Evolutionary conservation across 1,139 yeast genomes (phyloP).

Genomic region (Taphrina sp.): DNA sequence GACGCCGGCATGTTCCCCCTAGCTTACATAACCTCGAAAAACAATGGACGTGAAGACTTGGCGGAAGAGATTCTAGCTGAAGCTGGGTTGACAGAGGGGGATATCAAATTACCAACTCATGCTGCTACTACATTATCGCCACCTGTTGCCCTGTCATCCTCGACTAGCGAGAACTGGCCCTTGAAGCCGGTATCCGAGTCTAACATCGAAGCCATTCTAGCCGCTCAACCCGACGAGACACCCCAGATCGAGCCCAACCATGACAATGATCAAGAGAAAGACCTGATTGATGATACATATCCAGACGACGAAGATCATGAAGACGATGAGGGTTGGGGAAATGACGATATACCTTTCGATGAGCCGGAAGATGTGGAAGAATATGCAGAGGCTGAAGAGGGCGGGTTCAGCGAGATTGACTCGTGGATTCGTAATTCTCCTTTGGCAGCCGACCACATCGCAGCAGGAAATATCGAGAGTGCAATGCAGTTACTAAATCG

Average conservation of each 20-base stretch:
- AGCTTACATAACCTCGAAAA: conserved; percentile 89
- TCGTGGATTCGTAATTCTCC: conserved; percentile 87
- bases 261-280: conserved; percentile 35
- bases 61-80: conserved; percentile 70
- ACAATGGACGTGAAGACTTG: conserved; percentile 73
- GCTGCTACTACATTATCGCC: conserved; percentile 47
- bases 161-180: conserved; percentile 71
- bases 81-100: conserved; percentile 59
- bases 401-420: conserved; percentile 61
- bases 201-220: conserved; percentile 50
- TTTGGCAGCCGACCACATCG: conserved; percentile 87
- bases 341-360: conserved; percentile 56
- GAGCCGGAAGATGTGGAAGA: conserved; percentile 69
- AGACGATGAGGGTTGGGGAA: conserved; percentile 44
- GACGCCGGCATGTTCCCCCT: conserved; percentile 80
- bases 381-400: conserved; percentile 54
- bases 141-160: conserved; percentile 50
- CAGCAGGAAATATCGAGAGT: conserved; percentile 94
- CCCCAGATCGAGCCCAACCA: conserved; percentile 32
- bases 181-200: conserved; percentile 68
- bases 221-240: conserved; percentile 35
- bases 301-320: conserved; percentile 46
- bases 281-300: conserved; percentile 38
- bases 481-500: conserved; percentile 82
- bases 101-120: conserved; percentile 62